phyloP scores from a whole-genome alignment of 2,329 filamentous ascomycete genomes.

The Aureobasidium sp. region DNA sequence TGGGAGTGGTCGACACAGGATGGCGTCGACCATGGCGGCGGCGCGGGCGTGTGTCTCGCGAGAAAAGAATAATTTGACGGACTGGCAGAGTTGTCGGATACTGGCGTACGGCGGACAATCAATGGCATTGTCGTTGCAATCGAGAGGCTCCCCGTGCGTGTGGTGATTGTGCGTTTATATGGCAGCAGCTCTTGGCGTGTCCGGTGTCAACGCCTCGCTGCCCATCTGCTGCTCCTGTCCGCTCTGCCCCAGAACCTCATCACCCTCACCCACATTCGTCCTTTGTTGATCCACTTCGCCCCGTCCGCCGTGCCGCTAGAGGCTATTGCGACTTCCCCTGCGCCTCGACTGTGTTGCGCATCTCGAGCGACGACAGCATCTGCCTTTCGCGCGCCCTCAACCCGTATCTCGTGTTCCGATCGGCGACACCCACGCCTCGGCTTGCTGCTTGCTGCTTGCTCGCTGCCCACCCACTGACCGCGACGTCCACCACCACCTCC shows the following conservation, averaged over 20 bases:
- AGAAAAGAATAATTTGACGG: neutral
- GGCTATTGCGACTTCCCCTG: slow-evolving; percentile 4
- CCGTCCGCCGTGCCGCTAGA: slow-evolving; percentile 6
- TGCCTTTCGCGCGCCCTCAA: neutral
- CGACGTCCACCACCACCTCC: neutral
- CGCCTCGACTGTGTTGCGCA: neutral
- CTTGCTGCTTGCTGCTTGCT: slow-evolving; percentile 8
- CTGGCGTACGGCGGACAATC: neutral
- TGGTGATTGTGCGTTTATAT: neutral
- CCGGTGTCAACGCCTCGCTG: neutral
- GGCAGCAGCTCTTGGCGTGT: neutral
- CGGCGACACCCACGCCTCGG: slow-evolving; percentile 8
- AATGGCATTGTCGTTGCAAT: neutral
- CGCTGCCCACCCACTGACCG: neutral
- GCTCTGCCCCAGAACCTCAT: slow-evolving; percentile 1
- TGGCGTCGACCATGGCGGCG: neutral
- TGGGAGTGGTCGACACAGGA: neutral
- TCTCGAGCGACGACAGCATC: neutral
- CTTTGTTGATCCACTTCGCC: slow-evolving; percentile 8
- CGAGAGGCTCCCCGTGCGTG: neutral
- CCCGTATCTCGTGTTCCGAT: neutral
- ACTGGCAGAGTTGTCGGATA: neutral
- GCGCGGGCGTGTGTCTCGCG: neutral
- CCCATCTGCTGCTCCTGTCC: neutral
- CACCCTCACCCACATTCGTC: slow-evolving; percentile 10